Percentiles rank a stretch among this genome's conserved stretches.
Conservation (phyloP, 2,329 filamentous ascomycete species). For the Sporothrix phasma region DNA sequence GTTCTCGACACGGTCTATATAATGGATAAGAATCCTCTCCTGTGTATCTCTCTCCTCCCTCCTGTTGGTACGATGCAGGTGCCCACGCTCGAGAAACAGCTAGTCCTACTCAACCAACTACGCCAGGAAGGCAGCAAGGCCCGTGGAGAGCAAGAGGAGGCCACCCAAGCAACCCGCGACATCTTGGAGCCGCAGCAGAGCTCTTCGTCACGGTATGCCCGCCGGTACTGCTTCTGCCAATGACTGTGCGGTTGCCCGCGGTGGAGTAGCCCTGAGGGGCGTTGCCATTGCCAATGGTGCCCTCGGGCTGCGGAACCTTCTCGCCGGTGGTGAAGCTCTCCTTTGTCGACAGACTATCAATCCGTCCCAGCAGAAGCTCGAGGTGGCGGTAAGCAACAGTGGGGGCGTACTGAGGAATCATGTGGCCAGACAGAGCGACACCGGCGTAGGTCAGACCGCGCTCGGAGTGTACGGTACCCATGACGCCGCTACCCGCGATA, state of each 20-base stretch:
- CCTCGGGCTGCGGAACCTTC: slow-evolving; percentile 21
- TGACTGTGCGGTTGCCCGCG: not conserved
- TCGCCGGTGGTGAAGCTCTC: slow-evolving; percentile 28
- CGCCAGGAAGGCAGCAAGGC: not conserved
- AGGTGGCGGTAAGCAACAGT: slow-evolving; percentile 60
- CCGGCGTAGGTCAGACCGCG: slow-evolving; percentile 63
- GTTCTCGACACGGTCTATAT: no score
- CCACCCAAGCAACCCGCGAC: not conserved
- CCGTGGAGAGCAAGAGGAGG: not conserved
- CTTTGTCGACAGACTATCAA: slow-evolving; percentile 42
- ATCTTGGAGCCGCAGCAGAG: not conserved
- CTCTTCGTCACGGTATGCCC: not conserved
- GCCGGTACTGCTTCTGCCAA: not conserved
- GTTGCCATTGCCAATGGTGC: slow-evolving; percentile 23
- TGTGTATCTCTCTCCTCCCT: not conserved
- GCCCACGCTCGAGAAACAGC: not conserved
- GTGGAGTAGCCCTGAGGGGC: slow-evolving; percentile 23
- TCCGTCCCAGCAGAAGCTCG: slow-evolving; percentile 64
- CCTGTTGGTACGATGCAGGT: no score
- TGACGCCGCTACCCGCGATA: slow-evolving; percentile 43
- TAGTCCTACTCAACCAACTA: not conserved
- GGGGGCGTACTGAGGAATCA: slow-evolving; percentile 58
- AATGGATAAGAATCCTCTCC: no score
- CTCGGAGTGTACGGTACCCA: slow-evolving; percentile 62
- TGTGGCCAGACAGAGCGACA: slow-evolving; percentile 56